Conservation (phyloP, 192 early-diverging fungal species). For the Umbelopsis vinacea region DNA sequence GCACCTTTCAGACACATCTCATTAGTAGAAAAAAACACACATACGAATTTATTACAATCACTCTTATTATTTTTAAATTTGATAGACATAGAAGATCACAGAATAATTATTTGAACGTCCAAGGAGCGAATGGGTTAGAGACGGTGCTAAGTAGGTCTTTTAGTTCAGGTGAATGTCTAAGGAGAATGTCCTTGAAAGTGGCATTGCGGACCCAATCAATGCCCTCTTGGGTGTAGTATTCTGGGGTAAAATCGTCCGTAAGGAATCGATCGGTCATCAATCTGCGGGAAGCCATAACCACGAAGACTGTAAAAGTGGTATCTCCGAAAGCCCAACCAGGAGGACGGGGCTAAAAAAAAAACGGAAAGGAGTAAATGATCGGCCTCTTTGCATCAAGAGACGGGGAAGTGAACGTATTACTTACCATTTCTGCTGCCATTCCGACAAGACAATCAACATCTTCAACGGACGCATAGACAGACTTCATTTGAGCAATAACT, state of each 20-base stretch:
- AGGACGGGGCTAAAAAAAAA: not conserved
- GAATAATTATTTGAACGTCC: slow-evolving; percentile 10
- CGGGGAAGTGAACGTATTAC: not conserved
- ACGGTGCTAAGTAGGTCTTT: not conserved
- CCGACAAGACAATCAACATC: slow-evolving; percentile 6
- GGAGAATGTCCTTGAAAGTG: not conserved
- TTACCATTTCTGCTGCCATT: slow-evolving; percentile 10
- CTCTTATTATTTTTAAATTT: not conserved
- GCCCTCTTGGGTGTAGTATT: slow-evolving; percentile 15
- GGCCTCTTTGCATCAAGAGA: not conserved
- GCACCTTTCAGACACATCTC: too few species aligned
- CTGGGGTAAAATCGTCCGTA: slow-evolving; percentile 7
- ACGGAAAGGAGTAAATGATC: not conserved
- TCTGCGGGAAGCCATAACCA: slow-evolving; percentile 1
- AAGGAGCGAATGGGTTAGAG: slow-evolving; percentile 18
- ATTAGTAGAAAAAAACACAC: too few species aligned
- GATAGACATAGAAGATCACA: not conserved
- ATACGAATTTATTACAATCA: not conserved
- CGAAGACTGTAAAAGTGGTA: slow-evolving; percentile 12
- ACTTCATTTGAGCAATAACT: not conserved
- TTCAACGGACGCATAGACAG: not conserved
- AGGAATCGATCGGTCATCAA: slow-evolving; percentile 9
- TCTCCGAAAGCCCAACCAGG: slow-evolving; percentile 17
- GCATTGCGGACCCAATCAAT: not conserved
- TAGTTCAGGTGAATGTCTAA: slow-evolving; percentile 5